Evolutionary conservation across 2,329 filamentous ascomycete genomes (phyloP).

Genomic region (Rugonectria rugulosa): DNA sequence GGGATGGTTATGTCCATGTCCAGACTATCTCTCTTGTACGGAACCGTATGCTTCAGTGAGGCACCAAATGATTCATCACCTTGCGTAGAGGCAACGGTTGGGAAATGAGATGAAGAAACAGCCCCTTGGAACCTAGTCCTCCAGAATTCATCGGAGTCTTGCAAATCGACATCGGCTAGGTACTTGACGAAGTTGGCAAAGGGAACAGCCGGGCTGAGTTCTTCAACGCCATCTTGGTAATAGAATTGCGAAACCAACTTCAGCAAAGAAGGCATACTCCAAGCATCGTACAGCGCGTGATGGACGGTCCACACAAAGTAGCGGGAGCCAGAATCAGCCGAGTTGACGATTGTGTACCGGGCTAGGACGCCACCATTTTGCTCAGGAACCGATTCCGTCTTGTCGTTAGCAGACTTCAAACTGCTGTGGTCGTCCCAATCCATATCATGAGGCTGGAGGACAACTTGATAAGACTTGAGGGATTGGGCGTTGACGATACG

Average conservation of each 20-base stretch:
- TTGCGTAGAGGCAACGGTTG: background rate
- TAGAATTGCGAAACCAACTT: constrained; percentile 21
- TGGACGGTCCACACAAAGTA: constrained; percentile 33
- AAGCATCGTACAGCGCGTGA: constrained; percentile 34
- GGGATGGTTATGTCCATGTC: constrained; percentile 21
- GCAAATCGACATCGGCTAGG: constrained; percentile 5
- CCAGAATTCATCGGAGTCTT: constrained; percentile 26
- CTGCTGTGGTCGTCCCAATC: constrained; percentile 17
- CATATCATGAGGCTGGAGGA: constrained; percentile 19
- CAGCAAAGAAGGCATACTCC: constrained; percentile 31
- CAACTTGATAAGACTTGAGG: constrained; percentile 28
- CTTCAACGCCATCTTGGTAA: background rate
- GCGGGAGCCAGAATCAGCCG: background rate
- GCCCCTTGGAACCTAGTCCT: constrained; percentile 10
- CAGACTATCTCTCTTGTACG: background rate
- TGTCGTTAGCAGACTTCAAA: background rate
- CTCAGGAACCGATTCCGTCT: constrained; percentile 7
- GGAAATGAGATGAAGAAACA: constrained; percentile 25
- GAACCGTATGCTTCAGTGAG: background rate
- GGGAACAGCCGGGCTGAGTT: background rate
- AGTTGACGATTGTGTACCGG: constrained; percentile 17
- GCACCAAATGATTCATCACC: background rate
- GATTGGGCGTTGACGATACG: constrained; percentile 31
- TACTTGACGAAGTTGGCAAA: constrained; percentile 30
- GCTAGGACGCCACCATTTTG: constrained; percentile 24